Evolutionary conservation across 345 rosid genomes (phyloP), one percentile per base, ranked within the genome.

Genomic region (Combretum micranthum): DNA sequence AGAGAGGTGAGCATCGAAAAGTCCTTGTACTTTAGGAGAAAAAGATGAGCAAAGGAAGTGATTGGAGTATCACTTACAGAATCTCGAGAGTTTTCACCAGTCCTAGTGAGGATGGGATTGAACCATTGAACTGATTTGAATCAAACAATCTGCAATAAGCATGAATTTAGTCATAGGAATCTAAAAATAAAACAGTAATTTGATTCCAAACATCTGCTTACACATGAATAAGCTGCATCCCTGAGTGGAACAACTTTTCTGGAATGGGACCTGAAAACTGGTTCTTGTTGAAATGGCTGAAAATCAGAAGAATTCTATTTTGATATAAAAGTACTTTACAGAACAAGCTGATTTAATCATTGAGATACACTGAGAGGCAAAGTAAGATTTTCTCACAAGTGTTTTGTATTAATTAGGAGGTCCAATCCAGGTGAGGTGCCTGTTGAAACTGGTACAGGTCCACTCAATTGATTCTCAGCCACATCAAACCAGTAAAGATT

Each of bases 281-380:
- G 73, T 93, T 93, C 77, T 87, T 85, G 57, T 93, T 89, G 82
- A 93, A 93, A 78, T 87, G 99, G 74, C 97, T 93, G 83, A 77
- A 72, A 15, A 50, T 48, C 26, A 70, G 65, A 52, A 47, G 60
- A 26, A 42, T 20, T 3, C 47, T 2, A 19, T 17, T 15, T 42
- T 42, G 48, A 63, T 37, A 25, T 42, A 21, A 22, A 15, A 46
- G 4, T 42, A 52, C 1, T 2, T 20, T 17, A 4, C 3, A 23
- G 53, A 12, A 32, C 51, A 14, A 17, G 19, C 58, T 32, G 18
- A 13, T 32, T 13, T 18, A 26, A 20, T 14, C 20, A 10, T 13
- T 13, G 17, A 52, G 26, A 13, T 15, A 43, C 10, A 3, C 16
- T 47, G 43, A 20, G 45, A 47, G 23, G 16, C 3, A 12, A 63